Evolutionary conservation across 331 rosid species (phyloP).

Genomic region (Erythrophleum ivorense): DNA sequence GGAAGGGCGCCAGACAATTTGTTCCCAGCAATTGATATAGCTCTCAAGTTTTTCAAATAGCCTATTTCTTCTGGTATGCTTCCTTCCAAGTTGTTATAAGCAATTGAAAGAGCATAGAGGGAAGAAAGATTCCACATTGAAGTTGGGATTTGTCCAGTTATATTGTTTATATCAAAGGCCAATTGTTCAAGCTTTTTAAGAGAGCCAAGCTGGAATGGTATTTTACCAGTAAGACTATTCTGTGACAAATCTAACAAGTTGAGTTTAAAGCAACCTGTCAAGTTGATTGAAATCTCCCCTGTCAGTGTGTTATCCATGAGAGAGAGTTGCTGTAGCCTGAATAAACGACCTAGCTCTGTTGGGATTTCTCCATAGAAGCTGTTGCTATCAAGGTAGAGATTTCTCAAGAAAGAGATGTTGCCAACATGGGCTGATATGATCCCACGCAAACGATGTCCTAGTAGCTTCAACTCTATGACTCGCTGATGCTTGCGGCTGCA

Average conservation of each 20-base stretch:
- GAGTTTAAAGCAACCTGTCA: neutral
- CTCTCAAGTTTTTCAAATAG: neutral
- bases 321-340: neutral
- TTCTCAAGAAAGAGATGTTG: neutral
- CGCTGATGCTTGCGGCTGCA: neutral
- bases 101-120: neutral
- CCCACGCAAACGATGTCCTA: neutral
- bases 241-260: neutral
- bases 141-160: constrained; percentile 2
- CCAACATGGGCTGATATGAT: neutral
- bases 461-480: neutral
- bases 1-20: constrained; percentile 19
- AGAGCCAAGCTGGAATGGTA: neutral
- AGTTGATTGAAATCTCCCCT: constrained; percentile 13
- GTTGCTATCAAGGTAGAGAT: neutral
- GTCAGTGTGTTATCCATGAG: neutral
- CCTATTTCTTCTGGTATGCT: constrained; percentile 15
- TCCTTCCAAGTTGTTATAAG: neutral
- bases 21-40: fast-evolving
- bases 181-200: neutral
- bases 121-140: constrained; percentile 6
- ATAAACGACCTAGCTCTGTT: constrained; percentile 20
- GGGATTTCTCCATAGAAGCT: constrained; percentile 30
- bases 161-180: neutral
- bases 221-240: neutral